Evolutionary conservation across 2,329 filamentous ascomycete species (phyloP).

Genomic region (Cyphellophora attinorum): DNA sequence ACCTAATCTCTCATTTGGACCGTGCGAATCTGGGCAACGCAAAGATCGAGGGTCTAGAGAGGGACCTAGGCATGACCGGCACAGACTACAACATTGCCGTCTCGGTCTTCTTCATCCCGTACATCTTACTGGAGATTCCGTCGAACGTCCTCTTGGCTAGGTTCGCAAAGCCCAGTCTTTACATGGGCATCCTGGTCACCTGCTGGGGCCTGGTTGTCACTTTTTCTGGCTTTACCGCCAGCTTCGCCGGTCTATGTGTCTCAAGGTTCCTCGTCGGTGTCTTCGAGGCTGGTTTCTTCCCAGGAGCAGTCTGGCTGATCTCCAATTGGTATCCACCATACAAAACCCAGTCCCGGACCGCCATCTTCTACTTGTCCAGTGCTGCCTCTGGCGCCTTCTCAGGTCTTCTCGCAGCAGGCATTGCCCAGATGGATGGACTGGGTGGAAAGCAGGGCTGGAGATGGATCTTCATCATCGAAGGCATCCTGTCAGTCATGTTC

Average conservation of each 20-base stretch:
- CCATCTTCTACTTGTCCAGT: conserved; percentile 35
- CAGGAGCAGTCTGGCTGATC: conserved; percentile 19
- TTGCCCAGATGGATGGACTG: conserved; percentile 51
- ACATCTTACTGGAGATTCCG: conserved; percentile 21
- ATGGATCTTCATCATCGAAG: conserved; percentile 56
- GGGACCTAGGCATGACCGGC: conserved; percentile 29
- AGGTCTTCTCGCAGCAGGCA: conserved; percentile 40
- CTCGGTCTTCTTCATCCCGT: conserved; percentile 20
- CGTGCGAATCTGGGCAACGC: conserved; percentile 37
- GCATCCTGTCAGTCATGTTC: conserved; percentile 27
- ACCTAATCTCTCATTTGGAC: conserved; percentile 31
- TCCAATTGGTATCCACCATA: conserved; percentile 24
- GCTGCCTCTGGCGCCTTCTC: conserved; percentile 43
- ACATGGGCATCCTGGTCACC: conserved; percentile 17
- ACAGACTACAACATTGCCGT: conserved; percentile 24
- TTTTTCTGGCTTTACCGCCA: conserved; percentile 16
- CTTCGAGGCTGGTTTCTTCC: conserved; percentile 27
- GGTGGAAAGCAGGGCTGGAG: conserved; percentile 55
- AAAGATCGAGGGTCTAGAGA: conserved; percentile 31
- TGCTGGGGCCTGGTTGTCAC: conserved; percentile 15
- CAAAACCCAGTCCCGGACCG: conserved; percentile 14
- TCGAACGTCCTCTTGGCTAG: conserved; percentile 31
- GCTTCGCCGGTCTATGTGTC: conserved; percentile 19
- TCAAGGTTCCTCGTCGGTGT: conserved; percentile 23
- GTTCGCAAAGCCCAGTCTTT: conserved; percentile 16